Conservation (phyloP, 352 stramenopile genomes). For the Phytophthora pini region DNA sequence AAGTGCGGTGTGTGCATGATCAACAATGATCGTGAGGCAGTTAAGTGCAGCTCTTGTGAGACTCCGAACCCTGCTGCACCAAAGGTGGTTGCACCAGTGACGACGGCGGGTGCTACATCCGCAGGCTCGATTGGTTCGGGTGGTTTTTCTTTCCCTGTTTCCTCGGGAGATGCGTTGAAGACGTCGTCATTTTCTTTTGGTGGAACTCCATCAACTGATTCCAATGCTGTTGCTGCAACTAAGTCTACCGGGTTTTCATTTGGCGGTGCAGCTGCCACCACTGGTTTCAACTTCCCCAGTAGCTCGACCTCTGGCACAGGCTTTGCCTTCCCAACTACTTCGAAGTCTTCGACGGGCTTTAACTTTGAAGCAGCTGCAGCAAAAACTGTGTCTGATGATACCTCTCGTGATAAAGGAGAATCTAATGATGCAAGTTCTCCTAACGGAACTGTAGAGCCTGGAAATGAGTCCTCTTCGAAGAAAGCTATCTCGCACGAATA, state of each 20-base stretch:
- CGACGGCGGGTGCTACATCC: slow-evolving; percentile 17
- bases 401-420: too few relatives aligned
- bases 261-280: not conserved
- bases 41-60: slow-evolving; percentile 58
- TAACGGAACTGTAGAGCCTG: too few relatives aligned
- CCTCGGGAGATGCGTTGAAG: slow-evolving; percentile 16
- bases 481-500: slow-evolving; percentile 39
- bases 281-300: slow-evolving; percentile 13
- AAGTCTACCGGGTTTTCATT: slow-evolving; percentile 40
- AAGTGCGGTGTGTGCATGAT: slow-evolving; percentile 65
- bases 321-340: slow-evolving; percentile 26
- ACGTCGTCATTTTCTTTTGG: slow-evolving; percentile 56
- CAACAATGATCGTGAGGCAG: slow-evolving; percentile 42
- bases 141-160: slow-evolving; percentile 49
- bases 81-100: slow-evolving; percentile 30
- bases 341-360: slow-evolving; percentile 21
- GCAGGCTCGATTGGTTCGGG: slow-evolving; percentile 43
- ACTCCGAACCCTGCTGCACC: slow-evolving; percentile 53
- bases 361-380: slow-evolving; percentile 9
- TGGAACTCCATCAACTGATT: slow-evolving; percentile 3
- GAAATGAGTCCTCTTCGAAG: not conserved
- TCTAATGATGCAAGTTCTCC: too few relatives aligned
- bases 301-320: slow-evolving; percentile 13
- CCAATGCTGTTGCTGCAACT: not conserved
- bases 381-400: not conserved